A percentile compares a stretch with the other conserved stretches of the same genome.
These are phyloP conservation scores for Davidsoniella australis DNA, from an alignment of 2,329 filamentous ascomycete species.

Conservation along the genomic window DNA sequence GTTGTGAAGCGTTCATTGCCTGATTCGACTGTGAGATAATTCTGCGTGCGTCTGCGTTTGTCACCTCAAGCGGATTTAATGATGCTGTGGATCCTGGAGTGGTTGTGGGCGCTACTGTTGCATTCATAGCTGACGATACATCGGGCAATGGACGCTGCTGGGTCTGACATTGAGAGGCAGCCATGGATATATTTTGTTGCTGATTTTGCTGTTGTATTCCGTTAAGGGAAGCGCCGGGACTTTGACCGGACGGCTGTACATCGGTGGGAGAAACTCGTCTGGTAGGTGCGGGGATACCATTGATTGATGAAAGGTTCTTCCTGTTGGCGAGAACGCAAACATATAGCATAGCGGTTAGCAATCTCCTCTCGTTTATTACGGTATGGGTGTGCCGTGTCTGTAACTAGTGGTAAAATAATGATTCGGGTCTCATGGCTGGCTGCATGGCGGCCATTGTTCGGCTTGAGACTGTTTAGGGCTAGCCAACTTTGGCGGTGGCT, in stretches of 20 bases:
- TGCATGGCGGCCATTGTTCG: too few relatives aligned
- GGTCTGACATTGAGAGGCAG: background rate
- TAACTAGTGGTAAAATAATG: too few relatives aligned
- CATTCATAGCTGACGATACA: background rate
- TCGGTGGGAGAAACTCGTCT: constrained; percentile 4
- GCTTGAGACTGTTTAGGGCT: too few relatives aligned
- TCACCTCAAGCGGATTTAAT: background rate
- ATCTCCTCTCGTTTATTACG: too few relatives aligned
- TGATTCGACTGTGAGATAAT: background rate
- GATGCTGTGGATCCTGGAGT: background rate
- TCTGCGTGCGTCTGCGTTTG: background rate
- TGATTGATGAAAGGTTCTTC: constrained; percentile 5
- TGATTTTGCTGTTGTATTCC: background rate
- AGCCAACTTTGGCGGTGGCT: too few relatives aligned
- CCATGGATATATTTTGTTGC: background rate
- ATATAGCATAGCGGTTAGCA: too few relatives aligned
- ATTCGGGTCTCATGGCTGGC: too few relatives aligned
- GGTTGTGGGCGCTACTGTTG: background rate
- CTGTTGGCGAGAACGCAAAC: background rate
- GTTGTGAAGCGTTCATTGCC: too few relatives aligned
- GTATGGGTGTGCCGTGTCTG: too few relatives aligned
- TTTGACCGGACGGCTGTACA: background rate
- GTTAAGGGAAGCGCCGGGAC: background rate
- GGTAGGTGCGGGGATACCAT: constrained; percentile 3
- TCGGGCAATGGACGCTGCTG: background rate